phyloP scores from a whole-genome alignment of 2,329 filamentous ascomycete genomes.

The Cladophialophora immunda region DNA sequence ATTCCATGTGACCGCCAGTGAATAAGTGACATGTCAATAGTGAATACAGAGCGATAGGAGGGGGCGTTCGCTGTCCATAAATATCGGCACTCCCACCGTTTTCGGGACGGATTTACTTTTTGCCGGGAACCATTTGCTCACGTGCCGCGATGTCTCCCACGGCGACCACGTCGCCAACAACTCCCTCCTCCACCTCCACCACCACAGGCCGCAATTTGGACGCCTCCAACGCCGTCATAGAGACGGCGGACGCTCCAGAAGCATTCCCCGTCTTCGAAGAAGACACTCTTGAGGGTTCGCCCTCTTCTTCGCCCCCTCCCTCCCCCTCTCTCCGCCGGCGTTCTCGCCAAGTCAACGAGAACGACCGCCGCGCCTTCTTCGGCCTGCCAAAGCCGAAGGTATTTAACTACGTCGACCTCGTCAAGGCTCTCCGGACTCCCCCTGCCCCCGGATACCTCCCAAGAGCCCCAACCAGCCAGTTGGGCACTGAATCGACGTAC shows the following conservation, averaged over 20 bases:
- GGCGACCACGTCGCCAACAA: slow-evolving; percentile 18
- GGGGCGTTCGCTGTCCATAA: slow-evolving; percentile 9
- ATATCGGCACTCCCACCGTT: slow-evolving; percentile 16
- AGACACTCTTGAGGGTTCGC: slow-evolving; percentile 19
- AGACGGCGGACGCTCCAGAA: slow-evolving; percentile 25
- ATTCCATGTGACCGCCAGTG: slow-evolving; percentile 15
- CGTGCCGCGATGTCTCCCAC: slow-evolving; percentile 17
- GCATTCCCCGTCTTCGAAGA: slow-evolving; percentile 36
- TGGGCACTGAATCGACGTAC: slow-evolving; percentile 24
- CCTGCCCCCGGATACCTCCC: slow-evolving; percentile 29
- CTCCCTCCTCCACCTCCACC: slow-evolving; percentile 16
- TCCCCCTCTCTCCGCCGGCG: slow-evolving; percentile 27
- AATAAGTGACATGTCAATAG: slow-evolving; percentile 14
- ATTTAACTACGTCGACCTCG: slow-evolving; percentile 36
- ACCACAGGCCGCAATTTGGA: slow-evolving; percentile 16
- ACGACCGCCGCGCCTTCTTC: slow-evolving; percentile 29
- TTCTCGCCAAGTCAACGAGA: slow-evolving; percentile 35
- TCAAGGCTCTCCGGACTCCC: slow-evolving; percentile 29
- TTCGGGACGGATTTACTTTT: slow-evolving; percentile 29
- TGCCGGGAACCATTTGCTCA: slow-evolving; percentile 10
- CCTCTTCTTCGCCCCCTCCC: slow-evolving; percentile 22
- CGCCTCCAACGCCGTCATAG: slow-evolving; percentile 21
- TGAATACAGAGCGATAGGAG: slow-evolving; percentile 3
- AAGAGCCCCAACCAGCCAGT: slow-evolving; percentile 29
- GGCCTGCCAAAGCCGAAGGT: slow-evolving; percentile 27